Evolutionary conservation across 805 yeast genomes (phyloP).

Genomic region (Wickerhamomyces bisporus): DNA sequence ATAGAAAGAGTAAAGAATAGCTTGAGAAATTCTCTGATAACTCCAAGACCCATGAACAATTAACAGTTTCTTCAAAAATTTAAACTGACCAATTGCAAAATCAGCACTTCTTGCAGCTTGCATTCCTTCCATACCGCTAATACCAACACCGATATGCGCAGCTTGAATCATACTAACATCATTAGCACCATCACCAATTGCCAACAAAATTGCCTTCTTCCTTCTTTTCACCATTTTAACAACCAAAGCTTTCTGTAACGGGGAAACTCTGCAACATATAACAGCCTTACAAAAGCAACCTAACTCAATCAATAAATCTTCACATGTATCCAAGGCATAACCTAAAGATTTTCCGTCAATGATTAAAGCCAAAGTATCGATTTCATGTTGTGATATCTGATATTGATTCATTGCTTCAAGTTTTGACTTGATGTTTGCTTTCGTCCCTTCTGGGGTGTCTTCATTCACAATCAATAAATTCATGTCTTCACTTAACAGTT

Average conservation of each 20-base stretch:
- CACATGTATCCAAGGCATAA: conserved; percentile 81
- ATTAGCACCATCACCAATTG: conserved; percentile 98
- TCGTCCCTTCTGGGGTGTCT: conserved; percentile 72
- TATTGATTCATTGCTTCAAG: conserved; percentile 66
- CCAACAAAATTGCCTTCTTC: conserved; percentile 66
- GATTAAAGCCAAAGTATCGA: conserved; percentile 77
- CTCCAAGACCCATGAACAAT: conserved; percentile 98
- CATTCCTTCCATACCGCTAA: conserved; percentile 99
- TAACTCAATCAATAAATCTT: conserved; percentile 69
- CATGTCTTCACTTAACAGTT: conserved; percentile 92
- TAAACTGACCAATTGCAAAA: conserved; percentile 93
- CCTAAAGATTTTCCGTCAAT: conserved; percentile 93
- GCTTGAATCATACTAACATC: conserved; percentile 99
- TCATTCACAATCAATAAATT: conserved; percentile 86
- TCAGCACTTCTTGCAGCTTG: conserved; percentile 99
- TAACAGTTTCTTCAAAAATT: conserved; percentile 72
- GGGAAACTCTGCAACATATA: conserved; percentile 96
- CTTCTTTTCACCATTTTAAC: conserved; percentile 89
- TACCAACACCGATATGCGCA: conserved; percentile 98
- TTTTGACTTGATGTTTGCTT: conserved; percentile 67
- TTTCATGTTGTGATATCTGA: conserved; percentile 60
- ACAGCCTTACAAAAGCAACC: conserved; percentile 92
- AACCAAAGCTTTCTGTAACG: conserved; percentile 92
- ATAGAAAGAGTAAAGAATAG: conserved; percentile 91
- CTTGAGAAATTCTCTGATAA: conserved; percentile 88